Evolutionary conservation across 768 basidiomycete genomes (phyloP).

Genomic region (Podaxis carcinomalis): DNA sequence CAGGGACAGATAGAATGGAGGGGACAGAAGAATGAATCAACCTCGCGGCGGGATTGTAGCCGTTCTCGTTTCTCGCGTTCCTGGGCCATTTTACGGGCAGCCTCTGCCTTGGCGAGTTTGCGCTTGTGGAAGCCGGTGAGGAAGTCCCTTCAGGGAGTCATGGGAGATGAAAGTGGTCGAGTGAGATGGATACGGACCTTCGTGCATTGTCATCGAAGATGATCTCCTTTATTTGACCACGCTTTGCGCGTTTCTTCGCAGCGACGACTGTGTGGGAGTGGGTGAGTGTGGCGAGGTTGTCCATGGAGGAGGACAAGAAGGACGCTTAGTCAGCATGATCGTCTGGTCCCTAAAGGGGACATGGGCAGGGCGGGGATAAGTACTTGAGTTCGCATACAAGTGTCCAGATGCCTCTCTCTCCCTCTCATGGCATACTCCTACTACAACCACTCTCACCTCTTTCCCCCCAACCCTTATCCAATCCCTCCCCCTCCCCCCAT

Average conservation of each 20-base stretch:
- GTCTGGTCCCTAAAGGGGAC: constrained; percentile 14
- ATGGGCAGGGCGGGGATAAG: constrained; percentile 12
- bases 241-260: constrained; percentile 62
- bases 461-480: constrained; percentile 39
- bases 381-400: constrained; percentile 3
- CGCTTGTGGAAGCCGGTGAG: constrained; percentile 93
- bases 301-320: constrained; percentile 23
- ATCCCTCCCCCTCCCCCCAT: constrained; percentile 38
- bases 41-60: constrained; percentile 74
- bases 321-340: constrained; percentile 18
- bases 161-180: constrained; percentile 10
- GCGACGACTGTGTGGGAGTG: constrained; percentile 59
- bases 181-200: constrained; percentile 39
- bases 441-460: constrained; percentile 26
- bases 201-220: constrained; percentile 86
- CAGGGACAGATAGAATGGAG: constrained; percentile 13
- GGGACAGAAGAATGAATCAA: constrained; percentile 27
- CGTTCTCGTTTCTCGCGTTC: constrained; percentile 76
- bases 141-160: constrained; percentile 59
- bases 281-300: constrained; percentile 53
- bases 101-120: constrained; percentile 81
- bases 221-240: constrained; percentile 71
- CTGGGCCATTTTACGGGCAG: constrained; percentile 64
- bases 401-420: constrained; percentile 10
- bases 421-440: constrained; percentile 23